A percentile compares a stretch with the other conserved stretches of the same genome.
Evolutionary conservation across 177 flowering plant species (phyloP).

Genomic region (Tripterygium wilfordii): DNA sequence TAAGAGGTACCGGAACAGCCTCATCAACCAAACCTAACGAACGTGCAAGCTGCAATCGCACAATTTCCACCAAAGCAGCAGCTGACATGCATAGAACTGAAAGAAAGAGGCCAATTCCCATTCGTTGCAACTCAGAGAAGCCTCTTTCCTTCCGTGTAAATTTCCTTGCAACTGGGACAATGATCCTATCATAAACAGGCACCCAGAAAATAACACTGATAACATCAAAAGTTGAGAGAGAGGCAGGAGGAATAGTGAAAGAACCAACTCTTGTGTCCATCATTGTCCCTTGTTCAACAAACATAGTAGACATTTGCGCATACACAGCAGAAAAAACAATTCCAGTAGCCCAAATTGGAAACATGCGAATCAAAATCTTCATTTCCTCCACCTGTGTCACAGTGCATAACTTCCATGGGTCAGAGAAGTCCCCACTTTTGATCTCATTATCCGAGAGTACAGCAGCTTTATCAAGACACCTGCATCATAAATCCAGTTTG

Average conservation of each 20-base stretch:
- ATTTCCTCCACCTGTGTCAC: constrained; percentile 90
- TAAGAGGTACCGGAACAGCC: constrained; percentile 51
- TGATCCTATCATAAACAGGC: constrained; percentile 66
- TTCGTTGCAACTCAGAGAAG: constrained; percentile 76
- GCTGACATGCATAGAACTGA: constrained; percentile 67
- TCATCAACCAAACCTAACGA: constrained; percentile 43
- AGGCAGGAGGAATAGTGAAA: constrained; percentile 81
- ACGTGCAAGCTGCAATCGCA: constrained; percentile 49
- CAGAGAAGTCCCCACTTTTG: constrained; percentile 44
- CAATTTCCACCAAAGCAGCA: constrained; percentile 77
- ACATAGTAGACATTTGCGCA: constrained; percentile 89
- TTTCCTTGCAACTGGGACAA: constrained; percentile 73
- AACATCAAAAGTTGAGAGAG: constrained; percentile 67
- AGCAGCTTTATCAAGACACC: constrained; percentile 87
- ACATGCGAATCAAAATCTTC: constrained; percentile 81
- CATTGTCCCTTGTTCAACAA: constrained; percentile 79
- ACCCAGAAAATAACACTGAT: constrained; percentile 84
- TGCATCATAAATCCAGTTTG: too few species aligned
- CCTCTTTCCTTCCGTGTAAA: constrained; percentile 77
- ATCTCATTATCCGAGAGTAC: constrained; percentile 51
- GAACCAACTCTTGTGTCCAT: constrained; percentile 78
- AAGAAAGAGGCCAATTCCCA: constrained; percentile 82
- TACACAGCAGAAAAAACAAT: constrained; percentile 84
- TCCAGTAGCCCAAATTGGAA: constrained; percentile 90
- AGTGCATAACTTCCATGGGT: constrained; percentile 78